A percentile compares a stretch with the other conserved stretches of the same genome.
These are phyloP conservation scores for Rauvolfia tetraphylla DNA, from an alignment of 257 asterid genomes.

Conservation along the genomic window DNA sequence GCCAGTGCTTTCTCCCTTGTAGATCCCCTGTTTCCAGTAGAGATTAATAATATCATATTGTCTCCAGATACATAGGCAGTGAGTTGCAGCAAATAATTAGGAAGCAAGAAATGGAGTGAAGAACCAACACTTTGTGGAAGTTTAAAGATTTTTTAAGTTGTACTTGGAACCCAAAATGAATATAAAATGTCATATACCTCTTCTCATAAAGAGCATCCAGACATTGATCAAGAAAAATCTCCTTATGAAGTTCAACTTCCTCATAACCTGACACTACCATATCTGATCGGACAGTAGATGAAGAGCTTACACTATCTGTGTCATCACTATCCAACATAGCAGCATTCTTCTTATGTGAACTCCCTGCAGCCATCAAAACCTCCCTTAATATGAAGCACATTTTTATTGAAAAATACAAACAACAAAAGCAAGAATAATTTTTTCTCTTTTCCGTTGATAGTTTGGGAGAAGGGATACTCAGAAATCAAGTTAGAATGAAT, in stretches of 20 bases:
- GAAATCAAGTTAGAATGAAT: neutral
- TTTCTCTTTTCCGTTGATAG: neutral
- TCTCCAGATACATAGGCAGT: neutral
- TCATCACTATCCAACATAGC: conserved; percentile 88
- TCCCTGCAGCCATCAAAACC: conserved; percentile 37
- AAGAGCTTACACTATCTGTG: conserved; percentile 63
- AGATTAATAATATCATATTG: neutral
- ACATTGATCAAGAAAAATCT: conserved; percentile 60
- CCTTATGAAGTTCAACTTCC: conserved; percentile 62
- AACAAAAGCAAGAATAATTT: neutral
- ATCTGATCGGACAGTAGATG: conserved; percentile 55
- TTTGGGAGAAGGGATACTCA: neutral
- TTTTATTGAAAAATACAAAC: neutral
- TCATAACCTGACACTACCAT: conserved; percentile 35
- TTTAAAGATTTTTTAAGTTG: neutral
- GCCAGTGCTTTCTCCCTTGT: conserved; percentile 86
- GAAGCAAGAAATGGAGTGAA: neutral
- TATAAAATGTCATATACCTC: conserved; percentile 42
- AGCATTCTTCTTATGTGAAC: conserved; percentile 69
- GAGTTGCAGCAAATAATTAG: neutral
- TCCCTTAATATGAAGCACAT: neutral
- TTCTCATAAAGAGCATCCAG: conserved; percentile 87
- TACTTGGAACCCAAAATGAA: neutral
- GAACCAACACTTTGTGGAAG: neutral
- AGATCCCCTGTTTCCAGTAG: conserved; percentile 60